Conservation (phyloP, 2,329 filamentous ascomycete species). For the Diaporthe nobilis region DNA sequence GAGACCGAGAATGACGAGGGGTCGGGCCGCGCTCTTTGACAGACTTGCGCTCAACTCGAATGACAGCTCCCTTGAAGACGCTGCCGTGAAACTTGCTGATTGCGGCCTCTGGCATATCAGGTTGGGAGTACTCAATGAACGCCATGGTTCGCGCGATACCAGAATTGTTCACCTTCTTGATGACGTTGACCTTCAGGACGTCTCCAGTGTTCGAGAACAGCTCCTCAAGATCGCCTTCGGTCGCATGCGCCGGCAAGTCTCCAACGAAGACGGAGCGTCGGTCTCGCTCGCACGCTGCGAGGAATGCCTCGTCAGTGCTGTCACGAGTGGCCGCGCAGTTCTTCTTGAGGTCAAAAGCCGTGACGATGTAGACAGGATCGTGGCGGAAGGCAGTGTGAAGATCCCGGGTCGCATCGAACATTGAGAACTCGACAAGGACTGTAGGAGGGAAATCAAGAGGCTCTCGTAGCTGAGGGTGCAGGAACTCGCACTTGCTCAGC, state of each 20-base stretch:
- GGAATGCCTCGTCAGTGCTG: slow-evolving; percentile 49
- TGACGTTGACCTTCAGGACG: slow-evolving; percentile 49
- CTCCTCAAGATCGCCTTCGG: slow-evolving; percentile 46
- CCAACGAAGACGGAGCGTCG: slow-evolving; percentile 54
- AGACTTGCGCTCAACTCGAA: slow-evolving; percentile 42
- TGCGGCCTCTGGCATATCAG: slow-evolving; percentile 43
- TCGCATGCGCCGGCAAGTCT: slow-evolving; percentile 47
- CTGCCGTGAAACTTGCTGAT: slow-evolving; percentile 36
- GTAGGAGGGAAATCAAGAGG: slow-evolving; percentile 54
- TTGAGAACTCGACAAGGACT: slow-evolving; percentile 64
- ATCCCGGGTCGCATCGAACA: slow-evolving; percentile 66
- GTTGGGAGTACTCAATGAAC: slow-evolving; percentile 47
- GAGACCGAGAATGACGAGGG: slow-evolving; percentile 33
- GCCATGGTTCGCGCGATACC: slow-evolving; percentile 47
- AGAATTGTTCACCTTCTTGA: slow-evolving; percentile 46
- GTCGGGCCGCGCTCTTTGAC: slow-evolving; percentile 38
- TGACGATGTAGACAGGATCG: slow-evolving; percentile 50
- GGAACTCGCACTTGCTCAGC: slow-evolving; percentile 55
- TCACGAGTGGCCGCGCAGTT: slow-evolving; percentile 42
- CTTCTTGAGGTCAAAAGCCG: slow-evolving; percentile 53
- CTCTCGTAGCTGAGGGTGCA: slow-evolving; percentile 52
- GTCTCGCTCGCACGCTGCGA: slow-evolving; percentile 51
- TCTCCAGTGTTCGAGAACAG: slow-evolving; percentile 47
- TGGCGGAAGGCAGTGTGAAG: slow-evolving; percentile 57
- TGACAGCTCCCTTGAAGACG: slow-evolving; percentile 31